Evolutionary conservation across 305 asterid species (phyloP), one percentile per base, ranked within the genome.

Genomic region (Stenogyne calaminthoides): DNA sequence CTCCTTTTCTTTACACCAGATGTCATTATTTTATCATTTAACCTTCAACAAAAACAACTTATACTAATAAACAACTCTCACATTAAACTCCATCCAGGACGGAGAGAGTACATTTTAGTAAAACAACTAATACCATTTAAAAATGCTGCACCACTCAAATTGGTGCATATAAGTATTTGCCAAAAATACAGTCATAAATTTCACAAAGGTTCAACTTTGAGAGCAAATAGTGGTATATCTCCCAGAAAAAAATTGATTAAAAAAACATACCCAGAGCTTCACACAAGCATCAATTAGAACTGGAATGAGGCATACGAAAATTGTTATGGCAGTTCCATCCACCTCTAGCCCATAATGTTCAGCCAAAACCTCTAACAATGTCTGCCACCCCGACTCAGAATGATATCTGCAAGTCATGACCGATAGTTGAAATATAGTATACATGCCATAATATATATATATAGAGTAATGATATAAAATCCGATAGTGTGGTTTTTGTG

Each of bases 381-480:
- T 89, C 83, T 87, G 86, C 97, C 98, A 92, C 46, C 97, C 97
- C 54, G 90, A 92, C 81, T 88, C 96, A 9, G 98, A 94, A 78
- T 94, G 97, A 83, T 94, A 95, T 80, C 98, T 92, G 89, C 86
- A 14, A 32, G 36, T 32, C 36, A 32, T 32, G 36, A 32, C 36
- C 6, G 7, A 32, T 32, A 32, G 4, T 27, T 58, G 59, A 52
- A 20, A 58, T 7, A 19, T 36, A 66, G 74, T 18, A 49, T 15
- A 22, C 12, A 22, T 0, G 7, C 44, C 11, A 59, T 20, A 27
- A 27, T 54, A 52, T 40, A 29, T 12, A 25, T 25, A 32, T 32
- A 32, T 32, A 32, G 36, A 32, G 7, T 32, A 32, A 32, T 32
- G 36, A 32, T 32, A 32, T 32, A 4, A 5, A 32, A 32, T 32